These are phyloP conservation scores for Hypoxylon trugodes DNA, from an alignment of 495 filamentous ascomycete genomes.

Conservation along the genomic window DNA sequence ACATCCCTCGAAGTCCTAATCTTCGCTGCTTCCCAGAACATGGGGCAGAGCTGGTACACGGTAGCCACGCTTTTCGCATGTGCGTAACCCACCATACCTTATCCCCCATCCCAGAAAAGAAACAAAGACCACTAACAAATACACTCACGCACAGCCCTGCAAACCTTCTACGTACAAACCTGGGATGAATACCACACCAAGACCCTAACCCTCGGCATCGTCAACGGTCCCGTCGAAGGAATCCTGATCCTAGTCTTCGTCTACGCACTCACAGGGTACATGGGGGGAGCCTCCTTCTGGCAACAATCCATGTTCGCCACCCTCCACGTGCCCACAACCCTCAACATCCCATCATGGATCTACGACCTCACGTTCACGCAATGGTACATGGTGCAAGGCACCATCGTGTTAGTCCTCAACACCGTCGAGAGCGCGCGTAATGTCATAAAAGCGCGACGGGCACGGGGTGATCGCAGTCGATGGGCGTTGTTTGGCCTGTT, in stretches of 20 bases:
- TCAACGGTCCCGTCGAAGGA: slow-evolving; percentile 96
- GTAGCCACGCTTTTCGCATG: slow-evolving; percentile 84
- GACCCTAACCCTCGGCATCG: slow-evolving; percentile 87
- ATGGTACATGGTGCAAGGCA: slow-evolving; percentile 94
- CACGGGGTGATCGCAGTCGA: slow-evolving; percentile 72
- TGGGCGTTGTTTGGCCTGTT: slow-evolving; percentile 80
- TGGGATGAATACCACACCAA: slow-evolving; percentile 99
- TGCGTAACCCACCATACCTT: slow-evolving; percentile 48
- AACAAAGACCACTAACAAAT: slow-evolving; percentile 33
- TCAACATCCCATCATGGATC: slow-evolving; percentile 70
- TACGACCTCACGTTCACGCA: slow-evolving; percentile 86
- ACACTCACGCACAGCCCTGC: slow-evolving; percentile 72
- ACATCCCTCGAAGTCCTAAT: slow-evolving; percentile 92
- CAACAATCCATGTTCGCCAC: slow-evolving; percentile 78
- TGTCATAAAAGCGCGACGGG: slow-evolving; percentile 80
- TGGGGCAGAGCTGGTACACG: slow-evolving; percentile 92
- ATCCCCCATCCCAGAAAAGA: background rate
- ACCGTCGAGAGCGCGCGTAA: slow-evolving; percentile 77
- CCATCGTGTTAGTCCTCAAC: slow-evolving; percentile 83
- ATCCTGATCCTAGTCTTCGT: slow-evolving; percentile 84
- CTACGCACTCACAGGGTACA: slow-evolving; percentile 83
- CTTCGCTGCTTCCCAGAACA: slow-evolving; percentile 88
- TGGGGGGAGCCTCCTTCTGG: slow-evolving; percentile 93
- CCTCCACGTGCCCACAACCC: slow-evolving; percentile 70
- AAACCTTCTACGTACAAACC: slow-evolving; percentile 97